phyloP scores from a whole-genome alignment of 768 basidiomycete genomes.

The Pisolithus microcarpus region DNA sequence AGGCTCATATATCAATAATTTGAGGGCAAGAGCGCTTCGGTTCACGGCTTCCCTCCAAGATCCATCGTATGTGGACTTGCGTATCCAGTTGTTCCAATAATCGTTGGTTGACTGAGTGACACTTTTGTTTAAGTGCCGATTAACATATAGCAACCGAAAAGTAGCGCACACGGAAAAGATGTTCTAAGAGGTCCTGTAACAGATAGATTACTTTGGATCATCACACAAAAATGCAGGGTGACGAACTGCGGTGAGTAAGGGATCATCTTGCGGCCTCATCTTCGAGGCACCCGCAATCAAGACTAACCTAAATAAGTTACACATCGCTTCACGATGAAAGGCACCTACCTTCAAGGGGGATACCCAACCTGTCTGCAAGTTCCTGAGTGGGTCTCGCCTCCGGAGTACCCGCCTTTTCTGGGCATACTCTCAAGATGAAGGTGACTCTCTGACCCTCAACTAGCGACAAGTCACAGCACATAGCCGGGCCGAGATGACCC shows the following conservation, averaged over 20 bases:
- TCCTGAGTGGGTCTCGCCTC: constrained; percentile 28
- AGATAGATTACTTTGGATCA: background rate
- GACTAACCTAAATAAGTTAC: constrained; percentile 21
- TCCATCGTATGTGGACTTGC: constrained; percentile 82
- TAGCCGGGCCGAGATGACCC: constrained; percentile 69
- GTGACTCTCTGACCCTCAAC: constrained; percentile 86
- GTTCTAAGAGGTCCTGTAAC: constrained; percentile 46
- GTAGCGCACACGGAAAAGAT: constrained; percentile 46
- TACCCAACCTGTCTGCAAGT: constrained; percentile 38
- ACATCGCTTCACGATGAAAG: background rate
- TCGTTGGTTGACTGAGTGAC: constrained; percentile 53
- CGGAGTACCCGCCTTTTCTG: constrained; percentile 25
- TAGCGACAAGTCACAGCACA: constrained; percentile 52
- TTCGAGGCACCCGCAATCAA: constrained; percentile 40
- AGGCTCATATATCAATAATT: constrained; percentile 88
- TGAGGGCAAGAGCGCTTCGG: constrained; percentile 87
- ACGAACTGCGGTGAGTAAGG: constrained; percentile 57
- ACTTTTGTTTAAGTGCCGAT: background rate
- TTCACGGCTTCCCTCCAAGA: constrained; percentile 95
- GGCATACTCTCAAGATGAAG: constrained; percentile 74
- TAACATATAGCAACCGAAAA: background rate
- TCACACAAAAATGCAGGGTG: background rate
- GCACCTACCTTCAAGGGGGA: constrained; percentile 36
- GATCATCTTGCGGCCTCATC: constrained; percentile 56
- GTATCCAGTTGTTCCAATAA: constrained; percentile 89